Evolutionary conservation across 208 protist genomes (phyloP), one percentile per base, ranked within the genome.

Genomic region (Cochliopodium minus): DNA sequence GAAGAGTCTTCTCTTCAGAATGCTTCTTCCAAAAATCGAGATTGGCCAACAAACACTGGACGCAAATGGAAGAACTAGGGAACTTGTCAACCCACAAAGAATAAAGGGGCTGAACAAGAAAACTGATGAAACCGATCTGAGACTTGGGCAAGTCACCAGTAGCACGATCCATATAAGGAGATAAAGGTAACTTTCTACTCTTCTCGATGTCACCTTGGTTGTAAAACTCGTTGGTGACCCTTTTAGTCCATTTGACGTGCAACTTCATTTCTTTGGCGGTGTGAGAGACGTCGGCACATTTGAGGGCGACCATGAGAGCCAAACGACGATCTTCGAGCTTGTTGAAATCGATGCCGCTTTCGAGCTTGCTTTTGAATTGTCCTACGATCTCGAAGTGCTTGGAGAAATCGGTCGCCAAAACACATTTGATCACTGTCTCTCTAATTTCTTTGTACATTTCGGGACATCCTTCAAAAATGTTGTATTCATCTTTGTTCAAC

Each of bases 221-320:
- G 55, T 82, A 89, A 62, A 93, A 92, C 67, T 95, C 90, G 32
- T 88, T 73, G 30, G 78, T 82, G 33, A 93, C 71, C 40, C 79
- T 78, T 13, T 66, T 57, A 51, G 82, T 78, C 87, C 88, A 94
- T 17, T 70, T 71, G 25, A 89, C 67, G 62, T 81, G 88, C 20
- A 88, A 71, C n/a, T 81, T 69, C 39, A 75, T 62, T 1, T 79
- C 77, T 10, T 87, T 77, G 2, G 82, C 74, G 57, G 83, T 86
- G 60, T 95, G 92, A 32, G 78, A 88, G 39, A 93, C 85, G 64
- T 95, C 89, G 22, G 87, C 82, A 71, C 89, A 79, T 63, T 95
- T 91, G 2, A 95, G 59, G 7, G 81, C 72, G 20, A 91, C 82
- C n/a, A 77, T 49, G 2, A 93, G 72, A 13, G 84, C 72, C 2